Percentiles rank a stretch among this genome's conserved stretches.
Conservation (phyloP, 2,329 filamentous ascomycete species). For the Blumeria hordei region DNA sequence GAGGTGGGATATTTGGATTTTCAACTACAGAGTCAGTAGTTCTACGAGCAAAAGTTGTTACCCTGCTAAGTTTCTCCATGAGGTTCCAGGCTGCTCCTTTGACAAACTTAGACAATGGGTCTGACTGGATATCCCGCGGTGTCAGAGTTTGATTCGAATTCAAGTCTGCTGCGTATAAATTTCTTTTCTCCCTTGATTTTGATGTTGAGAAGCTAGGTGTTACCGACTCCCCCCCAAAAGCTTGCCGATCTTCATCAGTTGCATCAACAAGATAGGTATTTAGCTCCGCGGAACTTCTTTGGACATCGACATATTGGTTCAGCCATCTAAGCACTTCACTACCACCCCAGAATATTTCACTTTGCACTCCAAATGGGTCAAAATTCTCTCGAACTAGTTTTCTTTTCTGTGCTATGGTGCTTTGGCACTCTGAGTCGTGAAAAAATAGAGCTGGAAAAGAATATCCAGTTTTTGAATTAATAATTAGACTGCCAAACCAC, state of each 20-base stretch:
- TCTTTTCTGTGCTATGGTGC: slow-evolving; percentile 84
- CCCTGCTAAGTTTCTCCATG: slow-evolving; percentile 88
- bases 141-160: slow-evolving; percentile 7
- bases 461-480: slow-evolving; percentile 77
- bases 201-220: slow-evolving; percentile 17
- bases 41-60: slow-evolving; percentile 81
- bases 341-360: slow-evolving; percentile 89
- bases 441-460: slow-evolving; percentile 93
- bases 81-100: slow-evolving; percentile 94
- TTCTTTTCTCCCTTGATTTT: slow-evolving; percentile 5
- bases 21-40: slow-evolving; percentile 84
- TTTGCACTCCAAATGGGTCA: slow-evolving; percentile 66
- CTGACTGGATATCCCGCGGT: slow-evolving; percentile 46
- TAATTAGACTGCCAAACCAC: slow-evolving; percentile 93
- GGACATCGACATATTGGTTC: slow-evolving; percentile 57
- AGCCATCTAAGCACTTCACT: slow-evolving; percentile 89
- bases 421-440: slow-evolving; percentile 90
- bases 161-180: slow-evolving; percentile 8
- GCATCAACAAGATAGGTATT: slow-evolving; percentile 86
- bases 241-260: slow-evolving; percentile 55
- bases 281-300: slow-evolving; percentile 64
- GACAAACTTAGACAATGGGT: slow-evolving; percentile 76
- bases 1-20: slow-evolving; percentile 73
- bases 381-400: slow-evolving; percentile 63
- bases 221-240: slow-evolving; percentile 32